phyloP scores from a whole-genome alignment of 2,329 filamentous ascomycete species.

The Talaromyces amestolkiae region DNA sequence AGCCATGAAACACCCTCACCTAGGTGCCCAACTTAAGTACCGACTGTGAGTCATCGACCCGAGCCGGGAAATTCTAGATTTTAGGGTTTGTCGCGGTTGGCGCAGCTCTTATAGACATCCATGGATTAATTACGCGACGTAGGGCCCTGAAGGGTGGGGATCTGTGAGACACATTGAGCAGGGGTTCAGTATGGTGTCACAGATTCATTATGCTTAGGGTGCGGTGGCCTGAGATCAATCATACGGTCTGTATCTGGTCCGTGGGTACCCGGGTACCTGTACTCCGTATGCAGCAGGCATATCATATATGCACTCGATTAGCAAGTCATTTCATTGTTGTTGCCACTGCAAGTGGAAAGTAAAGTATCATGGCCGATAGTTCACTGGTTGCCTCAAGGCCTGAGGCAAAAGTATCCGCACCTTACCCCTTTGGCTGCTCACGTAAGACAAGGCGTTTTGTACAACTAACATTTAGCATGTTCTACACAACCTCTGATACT shows the following conservation, averaged over 20 bases:
- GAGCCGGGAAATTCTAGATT: neutral
- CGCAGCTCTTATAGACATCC: slow-evolving; percentile 4
- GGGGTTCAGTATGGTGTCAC: neutral
- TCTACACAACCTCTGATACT: too few relatives aligned
- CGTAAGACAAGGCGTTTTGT: neutral
- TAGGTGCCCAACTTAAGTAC: neutral
- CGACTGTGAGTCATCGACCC: neutral
- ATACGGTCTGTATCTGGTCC: neutral
- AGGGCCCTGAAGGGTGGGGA: neutral
- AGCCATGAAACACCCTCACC: neutral
- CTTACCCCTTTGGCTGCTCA: neutral
- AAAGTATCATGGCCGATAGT: neutral
- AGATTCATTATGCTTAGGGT: neutral
- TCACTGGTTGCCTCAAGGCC: neutral
- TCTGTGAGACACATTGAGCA: slow-evolving; percentile 5
- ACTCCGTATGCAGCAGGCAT: neutral
- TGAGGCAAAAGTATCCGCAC: neutral
- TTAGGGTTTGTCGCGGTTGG: slow-evolving; percentile 6
- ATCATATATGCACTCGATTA: neutral
- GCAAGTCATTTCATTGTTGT: neutral
- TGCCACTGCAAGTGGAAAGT: neutral
- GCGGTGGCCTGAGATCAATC: slow-evolving; percentile 1
- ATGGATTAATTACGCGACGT: neutral
- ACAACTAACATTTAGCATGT: neutral
- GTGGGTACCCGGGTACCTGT: neutral